A percentile compares a stretch with the other conserved stretches of the same genome.
Conservation (phyloP, 177 flowering plant species). For the Vitis hybrid region DNA sequence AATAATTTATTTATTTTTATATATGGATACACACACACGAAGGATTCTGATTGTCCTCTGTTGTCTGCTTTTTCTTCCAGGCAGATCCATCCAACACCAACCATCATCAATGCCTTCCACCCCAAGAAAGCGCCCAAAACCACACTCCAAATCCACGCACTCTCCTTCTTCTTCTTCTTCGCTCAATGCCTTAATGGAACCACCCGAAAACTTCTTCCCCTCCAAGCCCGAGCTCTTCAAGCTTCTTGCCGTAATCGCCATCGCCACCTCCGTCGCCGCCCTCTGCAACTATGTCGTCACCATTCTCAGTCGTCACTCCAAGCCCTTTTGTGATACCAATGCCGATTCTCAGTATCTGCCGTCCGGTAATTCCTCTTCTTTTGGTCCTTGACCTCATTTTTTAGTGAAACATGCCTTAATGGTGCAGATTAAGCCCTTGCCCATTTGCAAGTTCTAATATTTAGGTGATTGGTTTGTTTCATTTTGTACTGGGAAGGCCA, state of each 20-base stretch:
- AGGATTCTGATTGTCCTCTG: too few relatives aligned
- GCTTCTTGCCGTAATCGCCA: conserved; percentile 48
- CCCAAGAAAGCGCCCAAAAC: conserved; percentile 32
- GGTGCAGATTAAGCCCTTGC: too few relatives aligned
- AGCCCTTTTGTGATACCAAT: conserved; percentile 65
- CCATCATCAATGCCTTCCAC: conserved; percentile 24
- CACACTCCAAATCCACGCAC: conserved; percentile 7
- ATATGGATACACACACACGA: too few relatives aligned
- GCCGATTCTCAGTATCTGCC: conserved; percentile 19
- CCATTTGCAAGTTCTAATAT: too few relatives aligned
- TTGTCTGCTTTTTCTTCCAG: too few relatives aligned
- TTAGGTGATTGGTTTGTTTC: too few relatives aligned
- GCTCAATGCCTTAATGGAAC: conserved; percentile 33
- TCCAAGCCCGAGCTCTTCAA: conserved; percentile 52
- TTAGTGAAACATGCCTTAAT: neutral
- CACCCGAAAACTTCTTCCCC: conserved; percentile 55
- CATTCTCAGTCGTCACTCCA: conserved; percentile 30
- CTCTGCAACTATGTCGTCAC: conserved; percentile 43
- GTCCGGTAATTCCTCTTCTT: conserved; percentile 30
- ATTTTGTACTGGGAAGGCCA: too few relatives aligned
- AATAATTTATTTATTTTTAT: too few relatives aligned
- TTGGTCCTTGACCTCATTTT: neutral
- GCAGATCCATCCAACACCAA: too few relatives aligned
- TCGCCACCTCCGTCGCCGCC: conserved; percentile 56
- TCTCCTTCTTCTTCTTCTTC: conserved; percentile 13